Evolutionary conservation across 2,329 filamentous ascomycete genomes (phyloP).

Genomic region (Aureobasidium sp.): DNA sequence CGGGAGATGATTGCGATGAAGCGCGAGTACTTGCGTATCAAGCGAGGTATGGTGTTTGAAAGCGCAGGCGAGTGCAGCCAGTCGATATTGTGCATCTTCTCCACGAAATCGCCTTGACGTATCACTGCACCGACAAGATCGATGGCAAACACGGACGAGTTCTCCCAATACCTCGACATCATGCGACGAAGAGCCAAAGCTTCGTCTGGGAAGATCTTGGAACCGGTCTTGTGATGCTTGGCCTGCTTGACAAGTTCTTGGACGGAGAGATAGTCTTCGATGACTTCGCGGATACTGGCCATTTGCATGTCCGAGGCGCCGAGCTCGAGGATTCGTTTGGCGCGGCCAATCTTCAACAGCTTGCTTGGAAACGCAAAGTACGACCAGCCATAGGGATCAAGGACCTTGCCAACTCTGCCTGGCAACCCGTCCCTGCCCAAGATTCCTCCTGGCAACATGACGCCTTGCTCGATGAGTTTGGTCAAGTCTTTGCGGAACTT

Average conservation of each 20-base stretch:
- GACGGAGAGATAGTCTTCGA: conserved; percentile 43
- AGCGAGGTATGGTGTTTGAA: conserved; percentile 54
- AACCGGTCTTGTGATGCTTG: conserved; percentile 9
- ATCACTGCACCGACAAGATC: conserved; percentile 60
- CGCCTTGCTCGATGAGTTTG: conserved; percentile 38
- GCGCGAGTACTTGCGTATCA: conserved; percentile 58
- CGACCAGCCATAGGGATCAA: conserved; percentile 15
- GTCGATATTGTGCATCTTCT: conserved; percentile 70
- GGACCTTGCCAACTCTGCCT: conserved; percentile 24
- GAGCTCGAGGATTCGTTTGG: conserved; percentile 31
- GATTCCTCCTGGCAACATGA: conserved; percentile 63
- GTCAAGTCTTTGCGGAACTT: conserved; percentile 56
- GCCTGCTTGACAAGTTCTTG: conserved; percentile 35
- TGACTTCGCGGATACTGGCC: conserved; percentile 43
- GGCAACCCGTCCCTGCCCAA: conserved; percentile 47
- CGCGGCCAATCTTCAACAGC: conserved; percentile 42
- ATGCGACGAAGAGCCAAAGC: conserved; percentile 52
- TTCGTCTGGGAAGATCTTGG: conserved; percentile 15
- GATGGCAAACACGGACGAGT: conserved; percentile 56
- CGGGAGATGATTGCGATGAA: conserved; percentile 57
- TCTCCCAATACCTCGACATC: conserved; percentile 66
- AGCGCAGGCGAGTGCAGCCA: conserved; percentile 69
- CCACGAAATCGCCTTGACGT: conserved; percentile 58
- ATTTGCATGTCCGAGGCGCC: conserved; percentile 33
- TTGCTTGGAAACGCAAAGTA: conserved; percentile 19